phyloP scores from a whole-genome alignment of 2,329 filamentous ascomycete species.

The Phialophora tarda region DNA sequence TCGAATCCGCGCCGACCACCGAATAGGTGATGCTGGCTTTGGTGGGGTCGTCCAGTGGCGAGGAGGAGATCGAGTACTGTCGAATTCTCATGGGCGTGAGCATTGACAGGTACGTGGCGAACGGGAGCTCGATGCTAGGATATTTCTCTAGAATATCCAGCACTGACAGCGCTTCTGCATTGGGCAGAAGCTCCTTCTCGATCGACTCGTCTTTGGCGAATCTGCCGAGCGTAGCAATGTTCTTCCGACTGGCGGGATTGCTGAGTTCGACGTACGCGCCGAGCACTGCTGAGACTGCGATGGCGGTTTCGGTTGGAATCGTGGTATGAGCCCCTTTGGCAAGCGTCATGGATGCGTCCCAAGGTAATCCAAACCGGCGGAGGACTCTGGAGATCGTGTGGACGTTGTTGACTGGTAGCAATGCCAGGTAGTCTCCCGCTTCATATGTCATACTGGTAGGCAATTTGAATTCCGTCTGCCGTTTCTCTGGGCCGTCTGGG shows the following conservation, averaged over 20 bases:
- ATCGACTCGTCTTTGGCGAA: conserved; percentile 31
- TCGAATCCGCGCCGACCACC: conserved; percentile 59
- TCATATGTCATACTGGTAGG: conserved; percentile 70
- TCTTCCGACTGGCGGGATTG: conserved; percentile 72
- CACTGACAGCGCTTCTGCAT: conserved; percentile 42
- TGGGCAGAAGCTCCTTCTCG: conserved; percentile 14
- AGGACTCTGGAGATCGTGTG: conserved; percentile 68
- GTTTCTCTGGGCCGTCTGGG: conserved; percentile 62
- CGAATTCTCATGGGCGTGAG: conserved; percentile 77
- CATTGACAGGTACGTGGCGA: conserved; percentile 72
- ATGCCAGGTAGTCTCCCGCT: conserved; percentile 76
- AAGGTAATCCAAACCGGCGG: conserved; percentile 67
- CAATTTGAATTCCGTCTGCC: conserved; percentile 70
- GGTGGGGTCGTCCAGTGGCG: conserved; percentile 64
- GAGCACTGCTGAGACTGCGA: conserved; percentile 69
- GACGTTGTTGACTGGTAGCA: conserved; percentile 72
- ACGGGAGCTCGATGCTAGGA: conserved; percentile 63
- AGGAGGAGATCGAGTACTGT: conserved; percentile 82
- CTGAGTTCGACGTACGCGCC: conserved; percentile 74
- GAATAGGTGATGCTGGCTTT: conserved; percentile 71
- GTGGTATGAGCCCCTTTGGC: conserved; percentile 57
- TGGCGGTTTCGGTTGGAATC: conserved; percentile 61
- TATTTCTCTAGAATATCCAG: conserved; percentile 73
- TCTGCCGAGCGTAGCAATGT: conserved; percentile 29
- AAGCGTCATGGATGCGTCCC: conserved; percentile 71